Base-by-base conservation (phyloP, 2,329 filamentous ascomycete species). In the Mollisiaceae sp. region DNA sequence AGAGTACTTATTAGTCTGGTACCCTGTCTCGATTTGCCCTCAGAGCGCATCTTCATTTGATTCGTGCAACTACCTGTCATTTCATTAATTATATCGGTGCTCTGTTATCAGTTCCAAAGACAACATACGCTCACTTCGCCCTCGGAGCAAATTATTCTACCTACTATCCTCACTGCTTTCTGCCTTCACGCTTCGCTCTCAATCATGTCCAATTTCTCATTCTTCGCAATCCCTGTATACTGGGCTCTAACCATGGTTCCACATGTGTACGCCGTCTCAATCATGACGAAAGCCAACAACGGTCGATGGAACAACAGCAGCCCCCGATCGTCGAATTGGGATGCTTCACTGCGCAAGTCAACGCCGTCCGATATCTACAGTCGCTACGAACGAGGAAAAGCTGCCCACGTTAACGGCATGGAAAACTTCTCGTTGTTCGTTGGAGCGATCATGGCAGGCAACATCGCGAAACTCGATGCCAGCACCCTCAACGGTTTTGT, bases 371-470 rank as follows among this genome's bases (percentile, higher is more conserved):
- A 77, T 15, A 73, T 72, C 5, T 81, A 78, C 66, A 78, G 76
- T 14, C 75, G 72, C 8, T 83, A 77, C 60, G 80, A 83, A 72
- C 79, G 82, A 47, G 75, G 78, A 24, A 77, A 81, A 65, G 76
- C 79, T 5, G 82, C 80, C 39, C 80, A 82, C 67, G 74, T 77
- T 35, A 83, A 83, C 69, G 77, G 78, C 35, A 75, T 82, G 67
- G 81, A 84, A 73, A 81, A 79, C 60, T 73, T 83, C 62, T 79
- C 81, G 1, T 67, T 83, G 9, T 83, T 82, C 66, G 71, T 79
- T 11, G 76, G 79, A 1, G 79, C 80, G 1, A 74, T 83, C 9
- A 73, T 82, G 15, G 72, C 79, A 5, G 80, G 79, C 0, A 77
- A 82, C 52, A 68, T 82, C 60, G 81, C 79, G 6, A 71, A 73